Evolutionary conservation across 1,284 basidiomycete species (phyloP).

Genomic region (Rhodotorula sp.): DNA sequence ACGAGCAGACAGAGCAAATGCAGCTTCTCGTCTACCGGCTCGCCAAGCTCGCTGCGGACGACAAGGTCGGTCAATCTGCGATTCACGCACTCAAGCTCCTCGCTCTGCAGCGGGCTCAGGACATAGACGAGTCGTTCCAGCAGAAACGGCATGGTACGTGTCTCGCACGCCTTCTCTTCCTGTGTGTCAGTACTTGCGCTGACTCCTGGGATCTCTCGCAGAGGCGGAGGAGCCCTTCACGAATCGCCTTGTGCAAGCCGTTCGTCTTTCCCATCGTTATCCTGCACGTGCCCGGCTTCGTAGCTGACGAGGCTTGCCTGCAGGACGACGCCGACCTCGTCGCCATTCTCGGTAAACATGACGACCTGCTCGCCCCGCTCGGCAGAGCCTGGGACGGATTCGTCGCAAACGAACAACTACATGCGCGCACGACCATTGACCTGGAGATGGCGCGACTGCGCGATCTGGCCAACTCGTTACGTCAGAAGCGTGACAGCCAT

Average conservation of each 20-base stretch:
- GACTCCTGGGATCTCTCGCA: background rate
- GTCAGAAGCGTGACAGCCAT: background rate
- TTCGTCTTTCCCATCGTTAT: background rate
- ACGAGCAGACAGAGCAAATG: conserved; percentile 11
- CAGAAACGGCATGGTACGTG: conserved; percentile 6
- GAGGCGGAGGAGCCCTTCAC: conserved; percentile 10
- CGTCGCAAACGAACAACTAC: conserved; percentile 1
- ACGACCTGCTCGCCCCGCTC: background rate
- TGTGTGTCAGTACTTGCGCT: too few species aligned
- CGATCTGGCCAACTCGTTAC: conserved; percentile 3
- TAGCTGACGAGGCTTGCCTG: background rate
- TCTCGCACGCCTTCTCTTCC: too few species aligned
- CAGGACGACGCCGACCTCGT: conserved; percentile 11
- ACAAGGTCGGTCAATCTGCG: background rate
- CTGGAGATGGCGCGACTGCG: conserved; percentile 13
- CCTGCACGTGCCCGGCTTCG: too few species aligned
- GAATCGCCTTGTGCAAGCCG: conserved; percentile 11
- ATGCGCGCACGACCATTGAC: background rate
- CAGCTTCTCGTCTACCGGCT: conserved; percentile 15
- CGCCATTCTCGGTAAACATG: background rate
- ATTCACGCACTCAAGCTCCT: conserved; percentile 20
- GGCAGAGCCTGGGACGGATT: conserved; percentile 2
- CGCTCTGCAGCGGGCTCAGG: conserved; percentile 13
- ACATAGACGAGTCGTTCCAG: conserved; percentile 6
- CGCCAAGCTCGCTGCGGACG: background rate